A percentile compares a stretch with the other conserved stretches of the same genome.
Evolutionary conservation across 768 basidiomycete genomes (phyloP).

Genomic region (Leccinellum luteum): DNA sequence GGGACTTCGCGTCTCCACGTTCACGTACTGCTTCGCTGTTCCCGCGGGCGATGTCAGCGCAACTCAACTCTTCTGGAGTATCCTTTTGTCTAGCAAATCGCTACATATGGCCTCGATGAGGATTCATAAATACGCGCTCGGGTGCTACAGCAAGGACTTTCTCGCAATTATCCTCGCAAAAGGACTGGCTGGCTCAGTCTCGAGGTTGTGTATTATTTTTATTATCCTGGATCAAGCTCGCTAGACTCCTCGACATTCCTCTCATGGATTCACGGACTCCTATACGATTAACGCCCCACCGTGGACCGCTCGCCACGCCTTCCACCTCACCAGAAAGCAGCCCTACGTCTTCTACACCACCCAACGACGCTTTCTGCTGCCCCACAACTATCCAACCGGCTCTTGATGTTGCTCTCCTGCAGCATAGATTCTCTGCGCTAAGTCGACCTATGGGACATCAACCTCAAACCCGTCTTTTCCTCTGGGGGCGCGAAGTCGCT

Average conservation of each 20-base stretch:
- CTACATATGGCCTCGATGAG: not conserved
- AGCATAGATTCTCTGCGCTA: conserved; percentile 6
- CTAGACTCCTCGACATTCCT: conserved; percentile 16
- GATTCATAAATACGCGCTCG: conserved; percentile 23
- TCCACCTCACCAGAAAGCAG: conserved; percentile 16
- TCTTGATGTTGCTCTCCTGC: conserved; percentile 14
- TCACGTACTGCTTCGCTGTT: conserved; percentile 15
- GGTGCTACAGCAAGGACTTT: conserved; percentile 10
- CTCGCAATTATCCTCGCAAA: conserved; percentile 9
- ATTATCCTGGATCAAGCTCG: conserved; percentile 11
- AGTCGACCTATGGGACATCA: conserved; percentile 1
- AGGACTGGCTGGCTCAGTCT: conserved; percentile 33
- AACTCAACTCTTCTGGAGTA: conserved; percentile 3
- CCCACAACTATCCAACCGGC: conserved; percentile 1
- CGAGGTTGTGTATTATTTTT: conserved; percentile 14
- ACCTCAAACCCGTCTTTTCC: not conserved
- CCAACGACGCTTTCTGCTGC: conserved; percentile 7
- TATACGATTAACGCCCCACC: conserved; percentile 21
- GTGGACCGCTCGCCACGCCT: conserved; percentile 29
- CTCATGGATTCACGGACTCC: conserved; percentile 28
- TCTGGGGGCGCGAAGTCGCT: not conserved
- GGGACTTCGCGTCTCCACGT: conserved; percentile 17
- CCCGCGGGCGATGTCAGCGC: not conserved
- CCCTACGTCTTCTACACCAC: conserved; percentile 14
- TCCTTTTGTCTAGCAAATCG: conserved; percentile 23